phyloP scores from a whole-genome alignment of 768 basidiomycete species.

The Lyophyllum decastes region DNA sequence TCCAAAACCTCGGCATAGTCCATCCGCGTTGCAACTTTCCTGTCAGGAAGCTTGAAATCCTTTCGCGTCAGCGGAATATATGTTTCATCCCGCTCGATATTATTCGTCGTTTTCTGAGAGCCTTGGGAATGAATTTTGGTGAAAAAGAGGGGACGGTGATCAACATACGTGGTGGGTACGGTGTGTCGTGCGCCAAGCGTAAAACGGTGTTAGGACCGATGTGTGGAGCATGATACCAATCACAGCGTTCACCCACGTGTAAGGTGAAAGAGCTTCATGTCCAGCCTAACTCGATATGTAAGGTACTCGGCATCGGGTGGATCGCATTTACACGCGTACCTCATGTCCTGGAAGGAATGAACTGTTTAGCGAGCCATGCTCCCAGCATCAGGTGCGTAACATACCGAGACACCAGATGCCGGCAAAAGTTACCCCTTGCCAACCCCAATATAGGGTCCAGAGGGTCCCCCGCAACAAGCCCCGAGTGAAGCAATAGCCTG shows the following conservation, averaged over 20 bases:
- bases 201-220: constrained; percentile 55
- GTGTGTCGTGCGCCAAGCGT: constrained; percentile 71
- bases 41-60: constrained; percentile 45
- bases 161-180: constrained; percentile 60
- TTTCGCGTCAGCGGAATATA: constrained; percentile 53
- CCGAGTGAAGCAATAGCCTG: constrained; percentile 14
- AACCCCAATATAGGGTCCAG: constrained; percentile 52
- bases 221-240: constrained; percentile 45
- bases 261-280: constrained; percentile 48
- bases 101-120: constrained; percentile 43
- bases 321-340: constrained; percentile 22
- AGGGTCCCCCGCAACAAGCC: constrained; percentile 25
- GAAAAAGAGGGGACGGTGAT: background rate
- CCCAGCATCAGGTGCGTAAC: constrained; percentile 11
- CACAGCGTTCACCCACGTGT: constrained; percentile 34
- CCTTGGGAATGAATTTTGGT: background rate
- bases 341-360: constrained; percentile 39
- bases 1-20: constrained; percentile 49
- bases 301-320: background rate
- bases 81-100: constrained; percentile 74
- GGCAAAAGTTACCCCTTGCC: constrained; percentile 48
- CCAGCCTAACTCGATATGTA: constrained; percentile 38
- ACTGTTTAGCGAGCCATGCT: background rate
- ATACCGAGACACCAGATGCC: constrained; percentile 46
- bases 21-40: constrained; percentile 37